phyloP scores from a whole-genome alignment of 2,329 filamentous ascomycete genomes.

The Stagonosporopsis vannaccii region DNA sequence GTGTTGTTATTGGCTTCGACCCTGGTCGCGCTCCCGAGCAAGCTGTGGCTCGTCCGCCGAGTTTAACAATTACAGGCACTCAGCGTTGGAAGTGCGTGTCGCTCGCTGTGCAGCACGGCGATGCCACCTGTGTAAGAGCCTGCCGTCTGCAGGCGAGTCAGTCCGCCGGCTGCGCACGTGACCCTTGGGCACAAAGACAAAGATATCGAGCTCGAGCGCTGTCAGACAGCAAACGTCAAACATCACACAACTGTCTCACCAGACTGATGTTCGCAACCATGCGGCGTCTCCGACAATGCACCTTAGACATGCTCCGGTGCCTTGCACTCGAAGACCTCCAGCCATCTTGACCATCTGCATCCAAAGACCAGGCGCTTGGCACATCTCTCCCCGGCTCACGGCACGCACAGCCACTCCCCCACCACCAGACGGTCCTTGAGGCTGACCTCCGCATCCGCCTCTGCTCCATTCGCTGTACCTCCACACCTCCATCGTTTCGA shows the following conservation, averaged over 20 bases:
- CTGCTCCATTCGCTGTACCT: constrained; percentile 22
- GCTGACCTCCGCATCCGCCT: constrained; percentile 32
- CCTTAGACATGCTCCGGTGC: not conserved
- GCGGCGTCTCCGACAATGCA: not conserved
- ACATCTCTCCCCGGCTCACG: constrained; percentile 18
- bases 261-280: constrained; percentile 1
- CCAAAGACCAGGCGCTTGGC: constrained; percentile 32
- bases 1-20: constrained; percentile 21
- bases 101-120: not conserved
- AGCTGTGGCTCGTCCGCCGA: constrained; percentile 11
- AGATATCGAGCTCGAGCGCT: not conserved
- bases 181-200: constrained; percentile 10
- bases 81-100: not conserved
- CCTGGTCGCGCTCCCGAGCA: constrained; percentile 12
- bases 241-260: constrained; percentile 8
- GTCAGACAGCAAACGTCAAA: constrained; percentile 11
- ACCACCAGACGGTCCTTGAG: constrained; percentile 23
- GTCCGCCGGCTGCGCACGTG: constrained; percentile 2
- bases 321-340: not conserved
- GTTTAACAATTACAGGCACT: constrained; percentile 2
- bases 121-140: not conserved
- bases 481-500: not conserved
- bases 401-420: constrained; percentile 23
- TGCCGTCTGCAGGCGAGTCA: not conserved
- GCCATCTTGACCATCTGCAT: constrained; percentile 6